Percentiles rank a stretch among this genome's conserved stretches.
These are phyloP conservation scores for Blastocystis sp. DNA, from an alignment of 352 stramenopile genomes.

Conservation along the genomic window DNA sequence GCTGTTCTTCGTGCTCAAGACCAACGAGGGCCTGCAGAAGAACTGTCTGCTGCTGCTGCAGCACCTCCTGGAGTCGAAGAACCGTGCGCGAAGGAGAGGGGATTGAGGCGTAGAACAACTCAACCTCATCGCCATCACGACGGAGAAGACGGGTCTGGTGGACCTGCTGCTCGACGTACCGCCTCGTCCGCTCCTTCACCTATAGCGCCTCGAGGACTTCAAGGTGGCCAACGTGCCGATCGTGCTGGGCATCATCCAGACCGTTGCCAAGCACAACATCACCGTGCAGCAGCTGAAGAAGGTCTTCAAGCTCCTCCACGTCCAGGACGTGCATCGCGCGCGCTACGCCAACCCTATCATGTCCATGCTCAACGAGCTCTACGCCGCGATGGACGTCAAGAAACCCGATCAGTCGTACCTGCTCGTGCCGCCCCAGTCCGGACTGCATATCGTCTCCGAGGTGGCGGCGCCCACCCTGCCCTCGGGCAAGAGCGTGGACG, in stretches of 20 bases:
- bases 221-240: constrained; percentile 9
- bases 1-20: constrained; percentile 61
- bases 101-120: not conserved
- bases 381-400: not conserved
- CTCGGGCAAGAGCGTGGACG: too few species aligned
- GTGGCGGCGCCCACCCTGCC: too few species aligned
- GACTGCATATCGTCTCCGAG: constrained; percentile 13
- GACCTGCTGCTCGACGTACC: constrained; percentile 45
- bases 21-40: not conserved
- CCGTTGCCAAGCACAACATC: constrained; percentile 63
- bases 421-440: not conserved
- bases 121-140: constrained; percentile 62
- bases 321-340: constrained; percentile 22
- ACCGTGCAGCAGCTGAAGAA: constrained; percentile 70
- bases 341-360: constrained; percentile 46
- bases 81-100: not conserved
- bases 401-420: constrained; percentile 62
- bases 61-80: constrained; percentile 11
- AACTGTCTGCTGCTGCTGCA: constrained; percentile 21
- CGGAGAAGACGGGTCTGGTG: not conserved
- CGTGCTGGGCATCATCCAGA: constrained; percentile 42
- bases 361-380: constrained; percentile 55
- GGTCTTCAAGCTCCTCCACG: constrained; percentile 68
- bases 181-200: not conserved
- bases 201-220: constrained; percentile 42